Base-by-base conservation (phyloP, 2,329 filamentous ascomycete species). In the Aspergillus eucalypticola region DNA sequence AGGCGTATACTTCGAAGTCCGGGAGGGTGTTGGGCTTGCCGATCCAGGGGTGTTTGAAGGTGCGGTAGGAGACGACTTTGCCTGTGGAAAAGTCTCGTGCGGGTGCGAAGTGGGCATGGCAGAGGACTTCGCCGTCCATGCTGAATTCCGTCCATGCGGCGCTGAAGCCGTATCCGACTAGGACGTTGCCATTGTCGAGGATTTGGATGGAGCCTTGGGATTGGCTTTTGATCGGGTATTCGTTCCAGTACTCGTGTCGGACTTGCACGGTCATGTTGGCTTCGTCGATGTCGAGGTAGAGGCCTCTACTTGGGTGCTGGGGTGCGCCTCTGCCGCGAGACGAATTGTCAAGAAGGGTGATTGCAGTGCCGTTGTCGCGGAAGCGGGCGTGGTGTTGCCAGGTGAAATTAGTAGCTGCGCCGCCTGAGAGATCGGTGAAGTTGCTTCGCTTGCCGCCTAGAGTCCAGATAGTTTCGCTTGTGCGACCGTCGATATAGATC, bases 341-440 rank as follows among this genome's bases (percentile, higher is more conserved):
- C 2, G 70, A 70, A 51, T 80, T 80, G 67, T 80, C 78, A 61
- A 79, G 80, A 35, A 81, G 46, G 0, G 77, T 76, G 44, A 80
- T 67, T 8, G 66, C 61, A 5, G 63, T 68, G 2, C 66, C 65
- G 23, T 68, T 63, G 11, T 70, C 75, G 4, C 61, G 65, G 59
- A 74, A 85, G 23, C 80, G 77, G 0, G 82, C 83, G 61, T 85
- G 78, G 64, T 85, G 83, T 65, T 85, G 83, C 76, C 76, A 83
- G 56, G 69, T 73, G 67, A 84, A 81, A 59, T 79, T 76, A 15
- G 78, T 81, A 5, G 81, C 81, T 15, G 69, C 67, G 15, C 78
- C 79, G 13, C 71, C 68, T 1, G 75, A 76, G 5, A 78, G 67
- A 59, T 80, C 78, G 3, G 57, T 59, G 67, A 82, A 82, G 54